These are phyloP conservation scores for Striga hermonthica DNA, from an alignment of 305 asterid genomes.

Conservation along the genomic window DNA sequence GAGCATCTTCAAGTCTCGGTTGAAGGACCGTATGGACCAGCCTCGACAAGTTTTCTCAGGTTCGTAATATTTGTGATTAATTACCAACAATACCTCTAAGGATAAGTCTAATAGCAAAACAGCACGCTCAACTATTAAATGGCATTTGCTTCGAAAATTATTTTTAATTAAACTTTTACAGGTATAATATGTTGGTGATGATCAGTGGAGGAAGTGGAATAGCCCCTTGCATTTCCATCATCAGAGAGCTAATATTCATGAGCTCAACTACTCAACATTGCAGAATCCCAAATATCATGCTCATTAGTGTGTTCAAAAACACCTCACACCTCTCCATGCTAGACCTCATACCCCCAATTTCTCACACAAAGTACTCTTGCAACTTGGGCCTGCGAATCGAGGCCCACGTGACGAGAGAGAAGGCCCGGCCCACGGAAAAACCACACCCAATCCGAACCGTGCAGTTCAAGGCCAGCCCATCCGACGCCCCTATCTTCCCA, in stretches of 20 bases:
- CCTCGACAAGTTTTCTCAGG: conserved; percentile 60
- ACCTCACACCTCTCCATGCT: conserved; percentile 47
- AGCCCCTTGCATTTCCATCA: conserved; percentile 68
- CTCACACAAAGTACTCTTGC: conserved; percentile 27
- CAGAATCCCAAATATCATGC: conserved; percentile 40
- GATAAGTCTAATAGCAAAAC: too few relatives aligned
- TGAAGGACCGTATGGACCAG: conserved; percentile 86
- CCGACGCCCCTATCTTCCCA: conserved; percentile 43
- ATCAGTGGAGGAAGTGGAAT: conserved; percentile 76
- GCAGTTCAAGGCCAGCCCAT: conserved; percentile 44
- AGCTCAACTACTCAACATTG: conserved; percentile 28
- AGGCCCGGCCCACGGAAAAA: not conserved
- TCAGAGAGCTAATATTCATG: conserved; percentile 46
- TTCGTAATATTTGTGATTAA: conserved; percentile 3
- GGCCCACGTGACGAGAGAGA: conserved; percentile 51
- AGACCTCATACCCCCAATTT: conserved; percentile 44
- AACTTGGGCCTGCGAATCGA: conserved; percentile 37
- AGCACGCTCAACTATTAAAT: too few relatives aligned
- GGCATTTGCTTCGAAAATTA: too few relatives aligned
- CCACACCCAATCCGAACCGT: conserved; percentile 32
- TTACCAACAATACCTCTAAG: too few relatives aligned
- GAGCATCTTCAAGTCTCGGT: conserved; percentile 49
- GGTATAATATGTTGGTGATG: conserved; percentile 59
- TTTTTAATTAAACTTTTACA: conserved; percentile 13
- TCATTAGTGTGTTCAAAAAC: conserved; percentile 40